Base-by-base conservation (phyloP, 176 grass and related monocot genomes). In the Avena atlantica region DNA sequence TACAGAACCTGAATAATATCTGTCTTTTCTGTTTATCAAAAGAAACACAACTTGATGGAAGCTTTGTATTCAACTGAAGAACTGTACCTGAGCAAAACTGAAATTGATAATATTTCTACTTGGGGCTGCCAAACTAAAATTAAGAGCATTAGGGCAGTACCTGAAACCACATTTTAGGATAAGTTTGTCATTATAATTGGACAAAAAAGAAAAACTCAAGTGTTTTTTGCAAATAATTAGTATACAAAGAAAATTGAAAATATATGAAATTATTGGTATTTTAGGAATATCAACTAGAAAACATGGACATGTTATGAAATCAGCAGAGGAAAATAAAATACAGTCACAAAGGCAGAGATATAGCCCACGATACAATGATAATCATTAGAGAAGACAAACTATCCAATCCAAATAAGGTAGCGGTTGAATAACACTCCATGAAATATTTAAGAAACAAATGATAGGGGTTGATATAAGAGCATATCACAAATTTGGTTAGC, bases 91-190 rank as follows among this genome's bases (percentile, higher is more conserved):
- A 94, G 74, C 49, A 89, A 77, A 76, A 91, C n/a, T 76, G 86
- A 86, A 81, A 91, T 36, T 64, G 92, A 94, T 68, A 91, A 67
- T 87, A 89, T 69, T 31, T 78, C 24, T 60, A 91, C 20, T 87
- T 91, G 81, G 68, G 80, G 80, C 52, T 87, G 83, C 92, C 92
- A 94, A 64, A 91, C 86, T 84, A 94, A 55, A 76, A 91, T 78
- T 60, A 94, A 87, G 76, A 94, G 56, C 86, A 91, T 91, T 63
- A 94, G 19, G 42, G 87, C 92, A 85, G 76, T 94, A 49, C 92
- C 92, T 94, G 84, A 66, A 91, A 87, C 27, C 19, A 56, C 50
- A 37, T 53, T 76, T 76, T 52, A 5, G 25, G 23, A 76, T 17
- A 53, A 40, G 37, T 29, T 17, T 2, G 0, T 76, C 73, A 53